Base-by-base conservation (phyloP, 345 rosid genomes). In the Hibiscus trionum region DNA sequence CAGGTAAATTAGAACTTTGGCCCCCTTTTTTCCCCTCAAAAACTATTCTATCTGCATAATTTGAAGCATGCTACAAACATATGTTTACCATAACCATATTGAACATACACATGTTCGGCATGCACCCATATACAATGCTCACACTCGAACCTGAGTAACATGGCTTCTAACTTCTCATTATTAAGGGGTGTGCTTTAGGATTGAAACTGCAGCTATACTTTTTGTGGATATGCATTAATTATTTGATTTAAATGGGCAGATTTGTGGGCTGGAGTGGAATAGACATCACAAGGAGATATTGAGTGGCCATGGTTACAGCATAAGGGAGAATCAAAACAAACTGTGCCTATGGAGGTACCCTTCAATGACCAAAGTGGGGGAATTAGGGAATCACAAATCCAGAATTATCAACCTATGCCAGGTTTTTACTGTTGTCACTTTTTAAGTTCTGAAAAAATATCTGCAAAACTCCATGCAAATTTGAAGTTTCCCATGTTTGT, bases 201-300 rank as follows among this genome's bases (percentile, higher is more conserved):
- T 57, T 57, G 31, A 57, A 57, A 57, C 31, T 57, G 31, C 58
- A 53, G 10, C 58, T 5, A 53, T 53, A 11, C 11, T 33, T 33
- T 24, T 57, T 57, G 31, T 21, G 61, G 16, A 12, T 10, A 57
- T 9, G 15, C 31, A 57, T 57, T 57, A 11, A 57, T 12, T 11
- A 53, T 47, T 33, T 11, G 35, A 46, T 69, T 70, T 17, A 49
- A 14, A 24, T 55, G 19, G 53, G 26, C 80, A 86, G 88, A 72
- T 84, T 33, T 80, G 85, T 75, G 90, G 86, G 57, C 77, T 84
- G 73, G 86, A 84, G 31, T 86, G 88, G 88, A 86, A 84, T 80
- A 84, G 78, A 71, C 90, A 84, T 78, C 88, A 81, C 74, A 82
- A 84, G 65, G 90, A 86, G 82, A 74, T 86, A 63, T 19, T 84